Conservation (phyloP, 2,329 filamentous ascomycete species). For the Clarireedia hainanense region DNA sequence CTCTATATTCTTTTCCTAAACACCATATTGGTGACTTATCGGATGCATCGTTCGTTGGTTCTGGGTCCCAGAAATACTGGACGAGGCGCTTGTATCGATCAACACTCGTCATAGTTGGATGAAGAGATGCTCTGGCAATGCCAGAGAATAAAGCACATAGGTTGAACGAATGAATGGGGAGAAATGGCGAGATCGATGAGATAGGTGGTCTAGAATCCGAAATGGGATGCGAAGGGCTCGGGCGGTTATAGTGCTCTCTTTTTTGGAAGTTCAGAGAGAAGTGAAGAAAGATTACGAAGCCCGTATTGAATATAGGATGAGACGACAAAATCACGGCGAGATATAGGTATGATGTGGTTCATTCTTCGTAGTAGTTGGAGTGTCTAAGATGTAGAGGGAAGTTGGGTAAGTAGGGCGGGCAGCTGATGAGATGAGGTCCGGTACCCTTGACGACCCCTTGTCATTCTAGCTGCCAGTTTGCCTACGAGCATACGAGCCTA, state of each 20-base stretch:
- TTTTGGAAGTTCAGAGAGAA: too few species aligned
- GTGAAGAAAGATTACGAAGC: too few species aligned
- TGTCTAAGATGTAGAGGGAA: too few species aligned
- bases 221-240: not conserved
- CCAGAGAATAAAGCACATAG: slow-evolving; percentile 1
- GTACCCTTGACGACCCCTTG: not conserved
- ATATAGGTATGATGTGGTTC: too few species aligned
- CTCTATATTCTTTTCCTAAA: slow-evolving; percentile 53
- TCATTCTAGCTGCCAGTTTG: too few species aligned
- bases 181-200: not conserved
- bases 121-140: not conserved
- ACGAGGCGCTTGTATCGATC: slow-evolving; percentile 79
- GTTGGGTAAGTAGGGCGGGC: too few species aligned
- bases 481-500: too few species aligned
- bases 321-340: too few species aligned
- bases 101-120: slow-evolving; percentile 47
- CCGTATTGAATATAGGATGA: too few species aligned
- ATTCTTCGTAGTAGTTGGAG: too few species aligned
- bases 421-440: too few species aligned
- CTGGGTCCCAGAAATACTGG: slow-evolving; percentile 87
- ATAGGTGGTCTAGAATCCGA: not conserved
- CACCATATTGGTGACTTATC: slow-evolving; percentile 75
- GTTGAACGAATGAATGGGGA: not conserved
- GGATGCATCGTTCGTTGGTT: slow-evolving; percentile 69
- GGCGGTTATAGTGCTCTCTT: too few species aligned